Base-by-base conservation (phyloP, 2,329 filamentous ascomycete genomes). In the Lomentospora prolificans region DNA sequence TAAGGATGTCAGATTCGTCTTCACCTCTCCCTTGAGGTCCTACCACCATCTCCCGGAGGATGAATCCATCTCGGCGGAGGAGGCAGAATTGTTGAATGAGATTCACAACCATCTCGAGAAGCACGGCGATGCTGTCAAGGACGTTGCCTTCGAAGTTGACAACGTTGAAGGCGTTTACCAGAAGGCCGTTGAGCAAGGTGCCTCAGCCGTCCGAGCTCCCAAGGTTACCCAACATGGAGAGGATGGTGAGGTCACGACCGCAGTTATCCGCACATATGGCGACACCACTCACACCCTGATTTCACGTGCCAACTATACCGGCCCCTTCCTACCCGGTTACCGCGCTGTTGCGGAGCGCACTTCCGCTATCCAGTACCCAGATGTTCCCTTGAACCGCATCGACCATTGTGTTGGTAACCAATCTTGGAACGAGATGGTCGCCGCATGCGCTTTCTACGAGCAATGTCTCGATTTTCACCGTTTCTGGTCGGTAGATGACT, bases 321-420 rank as follows among this genome's bases (percentile, higher is more conserved):
- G 91, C 0, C 69, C 77, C 19, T 97, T 97, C 74, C 77, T 96
- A 51, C 92, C 92, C 0, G 90, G 90, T 7, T 97, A 87, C 75
- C 81, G 84, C 48, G 69, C 79, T 5, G 79, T 78, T 41, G 72
- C 68, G 50, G 66, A 67, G 55, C 61, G 67, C 57, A 67, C 70
- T 2, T 65, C 69, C 25, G 69, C 65, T 19, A 62, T 73, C 9
- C 50, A 68, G 27, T 73, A 89, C 22, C 89, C 90, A 0, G 64
- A 73, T 0, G 80, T 95, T 12, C 69, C 75, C 8, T 79, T 96
- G 55, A 79, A 80, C 59, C 83, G 83, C 62, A 90, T 97, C 72
- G 92, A 97, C 73, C 92, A 97, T 78, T 96, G 92, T 71, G 92
- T 97, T 63, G 92, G 92, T 61, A 96, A 97, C 76, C 91, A 96